Evolutionary conservation across 139 green algal genomes (phyloP).

Genomic region (Coccomyxa sp.): DNA sequence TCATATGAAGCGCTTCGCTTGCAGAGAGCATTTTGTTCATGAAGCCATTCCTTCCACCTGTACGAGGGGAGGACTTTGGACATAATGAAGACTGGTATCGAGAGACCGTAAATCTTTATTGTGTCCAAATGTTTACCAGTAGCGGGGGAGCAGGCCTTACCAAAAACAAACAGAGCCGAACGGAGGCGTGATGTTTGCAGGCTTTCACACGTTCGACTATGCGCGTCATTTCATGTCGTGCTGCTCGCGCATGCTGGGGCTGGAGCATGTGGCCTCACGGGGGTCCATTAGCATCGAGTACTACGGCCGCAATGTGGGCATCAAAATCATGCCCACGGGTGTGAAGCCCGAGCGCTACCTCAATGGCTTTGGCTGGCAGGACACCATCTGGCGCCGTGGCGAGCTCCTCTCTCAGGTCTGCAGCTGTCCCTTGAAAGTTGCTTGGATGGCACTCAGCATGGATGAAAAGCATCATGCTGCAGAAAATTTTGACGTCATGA

Average conservation of each 20-base stretch:
- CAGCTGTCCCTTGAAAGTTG: background rate
- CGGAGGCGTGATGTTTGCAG: slow-evolving; percentile 19
- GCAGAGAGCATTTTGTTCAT: too few species aligned
- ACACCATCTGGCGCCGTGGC: slow-evolving; percentile 86
- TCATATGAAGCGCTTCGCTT: too few species aligned
- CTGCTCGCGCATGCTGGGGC: slow-evolving; percentile 90
- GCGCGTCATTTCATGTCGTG: slow-evolving; percentile 97
- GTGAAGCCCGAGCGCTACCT: slow-evolving; percentile 83
- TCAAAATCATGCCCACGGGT: slow-evolving; percentile 98
- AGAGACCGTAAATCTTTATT: too few species aligned
- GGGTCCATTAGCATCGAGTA: slow-evolving; percentile 93
- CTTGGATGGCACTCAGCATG: background rate
- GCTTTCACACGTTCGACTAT: slow-evolving; percentile 99
- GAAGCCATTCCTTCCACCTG: too few species aligned
- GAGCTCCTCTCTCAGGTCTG: slow-evolving; percentile 78
- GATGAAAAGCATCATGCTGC: too few species aligned
- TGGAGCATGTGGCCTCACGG: slow-evolving; percentile 86
- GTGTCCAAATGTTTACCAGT: too few species aligned
- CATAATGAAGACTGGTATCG: too few species aligned
- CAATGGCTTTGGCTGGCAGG: slow-evolving; percentile 73
- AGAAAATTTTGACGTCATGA: too few species aligned
- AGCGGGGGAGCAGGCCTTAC: too few species aligned
- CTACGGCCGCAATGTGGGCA: slow-evolving; percentile 87
- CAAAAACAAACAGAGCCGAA: too few species aligned
- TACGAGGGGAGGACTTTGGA: too few species aligned